Conservation (phyloP, 306 rosid species). For the Quercus cerris region DNA sequence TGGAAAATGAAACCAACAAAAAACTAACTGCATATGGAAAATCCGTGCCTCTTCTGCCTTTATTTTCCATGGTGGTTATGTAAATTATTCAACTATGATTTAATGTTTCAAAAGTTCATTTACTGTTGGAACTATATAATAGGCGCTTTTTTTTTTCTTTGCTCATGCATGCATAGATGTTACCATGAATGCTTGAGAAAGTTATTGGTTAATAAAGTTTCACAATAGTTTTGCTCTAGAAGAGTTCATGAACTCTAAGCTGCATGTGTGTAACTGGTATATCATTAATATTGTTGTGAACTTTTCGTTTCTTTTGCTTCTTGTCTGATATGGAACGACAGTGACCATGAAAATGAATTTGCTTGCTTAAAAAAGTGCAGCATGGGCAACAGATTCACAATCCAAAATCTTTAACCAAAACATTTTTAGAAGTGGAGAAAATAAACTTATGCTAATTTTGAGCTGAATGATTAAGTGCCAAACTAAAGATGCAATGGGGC, state of each 20-base stretch:
- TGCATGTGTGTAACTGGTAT: background rate
- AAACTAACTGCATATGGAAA: constrained; percentile 38
- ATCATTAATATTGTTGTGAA: background rate
- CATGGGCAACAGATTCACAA: too few relatives aligned
- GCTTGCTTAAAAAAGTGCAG: too few relatives aligned
- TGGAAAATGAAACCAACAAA: constrained; percentile 36
- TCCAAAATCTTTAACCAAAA: too few relatives aligned
- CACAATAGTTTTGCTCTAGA: too few relatives aligned
- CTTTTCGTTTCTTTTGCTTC: background rate
- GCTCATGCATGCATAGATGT: background rate
- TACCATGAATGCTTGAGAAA: background rate
- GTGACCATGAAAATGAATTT: too few relatives aligned
- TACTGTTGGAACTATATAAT: background rate
- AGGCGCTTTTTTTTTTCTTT: background rate
- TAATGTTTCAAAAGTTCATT: constrained; percentile 33
- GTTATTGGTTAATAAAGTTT: background rate
- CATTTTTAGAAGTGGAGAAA: too few relatives aligned
- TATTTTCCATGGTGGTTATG: constrained; percentile 36
- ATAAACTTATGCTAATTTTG: too few relatives aligned
- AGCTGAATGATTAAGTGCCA: too few relatives aligned
- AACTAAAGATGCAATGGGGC: too few relatives aligned
- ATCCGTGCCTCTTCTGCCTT: constrained; percentile 26
- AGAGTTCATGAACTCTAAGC: too few relatives aligned
- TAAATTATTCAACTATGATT: constrained; percentile 41
- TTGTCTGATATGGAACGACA: too few relatives aligned